phyloP scores from a whole-genome alignment of 164 flowering plant species.

The Umbellularia californica region DNA sequence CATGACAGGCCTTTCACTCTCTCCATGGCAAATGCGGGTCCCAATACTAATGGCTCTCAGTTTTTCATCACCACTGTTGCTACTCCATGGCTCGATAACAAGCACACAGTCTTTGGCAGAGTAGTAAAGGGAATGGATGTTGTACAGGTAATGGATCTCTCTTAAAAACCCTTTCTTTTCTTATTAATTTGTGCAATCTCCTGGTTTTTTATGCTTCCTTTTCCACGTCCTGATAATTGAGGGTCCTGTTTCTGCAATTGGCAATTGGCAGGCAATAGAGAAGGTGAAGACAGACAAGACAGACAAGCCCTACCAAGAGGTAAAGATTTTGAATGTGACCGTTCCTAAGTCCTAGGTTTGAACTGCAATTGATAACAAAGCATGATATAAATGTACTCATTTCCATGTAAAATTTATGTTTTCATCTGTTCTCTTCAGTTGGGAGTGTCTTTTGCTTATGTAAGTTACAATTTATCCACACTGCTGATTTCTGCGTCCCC shows the following conservation, averaged over 20 bases:
- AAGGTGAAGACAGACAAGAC: slow-evolving; percentile 89
- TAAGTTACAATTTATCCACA: too few species aligned
- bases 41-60: slow-evolving; percentile 95
- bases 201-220: background rate
- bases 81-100: slow-evolving; percentile 96
- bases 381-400: too few species aligned
- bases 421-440: too few species aligned
- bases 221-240: background rate
- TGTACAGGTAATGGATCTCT: slow-evolving; percentile 65
- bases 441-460: too few species aligned
- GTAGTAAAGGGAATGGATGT: slow-evolving; percentile 98
- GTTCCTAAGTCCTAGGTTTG: slow-evolving; percentile 63
- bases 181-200: background rate
- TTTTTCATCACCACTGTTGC: slow-evolving; percentile 97
- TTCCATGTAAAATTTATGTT: too few species aligned
- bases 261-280: slow-evolving; percentile 69
- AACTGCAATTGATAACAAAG: too few species aligned
- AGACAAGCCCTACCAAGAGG: slow-evolving; percentile 92
- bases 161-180: background rate
- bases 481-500: too few species aligned
- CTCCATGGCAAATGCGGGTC: slow-evolving; percentile 99
- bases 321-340: slow-evolving; percentile 88
- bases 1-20: slow-evolving; percentile 97
- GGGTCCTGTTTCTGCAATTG: background rate
- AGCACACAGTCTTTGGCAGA: slow-evolving; percentile 97